Percentiles rank a stretch among this genome's conserved stretches.
phyloP scores from a whole-genome alignment of 176 grass and related monocot species.

The Avena sativa region DNA sequence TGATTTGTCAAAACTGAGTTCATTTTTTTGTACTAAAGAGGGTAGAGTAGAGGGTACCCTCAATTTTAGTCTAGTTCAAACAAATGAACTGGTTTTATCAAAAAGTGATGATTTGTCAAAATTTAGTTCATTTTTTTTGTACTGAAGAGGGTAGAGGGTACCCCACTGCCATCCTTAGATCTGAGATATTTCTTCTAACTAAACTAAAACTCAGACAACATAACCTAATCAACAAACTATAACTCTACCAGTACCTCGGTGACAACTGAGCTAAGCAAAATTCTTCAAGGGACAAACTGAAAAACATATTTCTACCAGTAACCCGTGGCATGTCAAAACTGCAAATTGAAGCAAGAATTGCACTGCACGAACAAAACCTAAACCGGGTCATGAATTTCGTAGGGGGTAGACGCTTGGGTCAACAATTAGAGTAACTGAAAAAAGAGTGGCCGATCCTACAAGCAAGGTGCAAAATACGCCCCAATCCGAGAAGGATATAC shows the following conservation, averaged over 20 bases:
- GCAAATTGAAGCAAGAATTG: not conserved
- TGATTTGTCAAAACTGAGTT: no score
- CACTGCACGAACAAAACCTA: not conserved
- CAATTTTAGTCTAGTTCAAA: no score
- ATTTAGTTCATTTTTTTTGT: no score
- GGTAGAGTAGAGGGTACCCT: no score
- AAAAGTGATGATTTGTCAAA: no score
- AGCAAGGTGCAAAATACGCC: not conserved
- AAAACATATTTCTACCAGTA: not conserved
- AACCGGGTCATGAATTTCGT: not conserved
- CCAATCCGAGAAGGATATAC: not conserved
- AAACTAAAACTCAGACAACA: not conserved
- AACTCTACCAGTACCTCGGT: not conserved
- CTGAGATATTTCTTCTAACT: no score
- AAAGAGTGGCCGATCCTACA: not conserved
- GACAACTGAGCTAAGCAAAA: not conserved
- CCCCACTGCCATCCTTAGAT: no score
- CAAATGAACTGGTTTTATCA: no score
- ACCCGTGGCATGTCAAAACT: not conserved
- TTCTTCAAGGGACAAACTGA: no score
- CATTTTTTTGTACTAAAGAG: no score
- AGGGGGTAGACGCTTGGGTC: not conserved
- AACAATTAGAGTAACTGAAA: not conserved
- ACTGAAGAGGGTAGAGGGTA: no score
- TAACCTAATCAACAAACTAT: not conserved